Evolutionary conservation across 371 early-diverging fungal genomes (phyloP).

Genomic region (Rhizopus stolonifer): DNA sequence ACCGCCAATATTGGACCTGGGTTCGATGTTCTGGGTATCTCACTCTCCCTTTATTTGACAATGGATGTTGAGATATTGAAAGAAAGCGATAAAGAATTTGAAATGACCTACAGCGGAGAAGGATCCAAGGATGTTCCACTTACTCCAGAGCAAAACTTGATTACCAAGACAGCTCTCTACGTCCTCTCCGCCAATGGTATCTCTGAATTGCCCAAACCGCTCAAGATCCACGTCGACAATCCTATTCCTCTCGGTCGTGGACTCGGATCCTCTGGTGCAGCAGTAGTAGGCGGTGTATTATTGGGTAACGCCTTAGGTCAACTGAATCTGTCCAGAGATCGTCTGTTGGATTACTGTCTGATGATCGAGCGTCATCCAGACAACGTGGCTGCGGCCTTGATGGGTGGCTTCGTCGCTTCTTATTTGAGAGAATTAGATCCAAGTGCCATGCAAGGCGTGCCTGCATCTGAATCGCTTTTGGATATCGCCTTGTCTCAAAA

Average conservation of each 20-base stretch:
- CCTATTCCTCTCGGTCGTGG: conserved; percentile 95
- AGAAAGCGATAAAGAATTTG: conserved; percentile 29
- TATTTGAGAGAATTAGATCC: conserved; percentile 65
- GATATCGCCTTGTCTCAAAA: conserved; percentile 37
- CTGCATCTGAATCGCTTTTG: conserved; percentile 57
- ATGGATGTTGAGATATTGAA: conserved; percentile 55
- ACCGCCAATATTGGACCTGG: conserved; percentile 97
- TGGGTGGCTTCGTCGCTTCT: conserved; percentile 92
- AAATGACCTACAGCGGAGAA: conserved; percentile 79
- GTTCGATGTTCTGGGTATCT: conserved; percentile 92
- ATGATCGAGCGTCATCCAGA: conserved; percentile 96
- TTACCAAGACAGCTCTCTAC: conserved; percentile 85
- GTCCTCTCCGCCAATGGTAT: conserved; percentile 74
- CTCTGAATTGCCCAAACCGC: conserved; percentile 53
- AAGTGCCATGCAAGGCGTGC: conserved; percentile 54
- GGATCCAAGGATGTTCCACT: conserved; percentile 79
- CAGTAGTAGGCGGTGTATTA: conserved; percentile 92
- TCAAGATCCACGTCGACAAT: conserved; percentile 76
- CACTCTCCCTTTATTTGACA: conserved; percentile 81
- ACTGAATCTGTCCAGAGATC: conserved; percentile 65
- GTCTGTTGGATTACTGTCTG: conserved; percentile 83
- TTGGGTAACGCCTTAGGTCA: conserved; percentile 78
- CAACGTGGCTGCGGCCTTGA: conserved; percentile 90
- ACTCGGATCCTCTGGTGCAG: conserved; percentile 93
- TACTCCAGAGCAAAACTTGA: conserved; percentile 80